These are phyloP conservation scores for Gastrolobium bilobum DNA, from an alignment of 306 rosid genomes.

Conservation along the genomic window DNA sequence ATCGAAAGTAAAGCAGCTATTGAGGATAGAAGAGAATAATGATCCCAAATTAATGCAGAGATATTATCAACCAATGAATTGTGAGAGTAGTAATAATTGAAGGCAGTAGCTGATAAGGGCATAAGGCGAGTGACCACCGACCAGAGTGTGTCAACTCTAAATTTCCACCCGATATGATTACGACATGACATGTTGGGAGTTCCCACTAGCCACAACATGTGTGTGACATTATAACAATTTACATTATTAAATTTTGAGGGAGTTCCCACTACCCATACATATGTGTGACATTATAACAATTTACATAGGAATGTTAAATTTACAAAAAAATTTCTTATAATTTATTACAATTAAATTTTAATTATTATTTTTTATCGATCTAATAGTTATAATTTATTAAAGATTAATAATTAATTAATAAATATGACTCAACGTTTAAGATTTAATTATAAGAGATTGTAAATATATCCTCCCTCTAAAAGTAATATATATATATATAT, in stretches of 20 bases:
- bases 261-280: too few species aligned
- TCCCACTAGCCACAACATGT: slow-evolving; percentile 22
- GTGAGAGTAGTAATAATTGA: slow-evolving; percentile 28
- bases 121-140: not conserved
- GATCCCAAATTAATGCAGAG: not conserved
- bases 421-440: too few species aligned
- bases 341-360: too few species aligned
- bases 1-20: not conserved
- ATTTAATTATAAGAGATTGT: too few species aligned
- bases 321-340: too few species aligned
- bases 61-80: not conserved
- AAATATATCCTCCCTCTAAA: too few species aligned
- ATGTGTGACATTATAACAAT: too few species aligned
- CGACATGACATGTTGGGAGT: slow-evolving; percentile 35
- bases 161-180: slow-evolving; percentile 1
- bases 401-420: too few species aligned
- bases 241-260: not conserved
- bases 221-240: slow-evolving; percentile 14
- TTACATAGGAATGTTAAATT: too few species aligned
- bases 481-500: too few species aligned
- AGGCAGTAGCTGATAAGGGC: not conserved
- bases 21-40: not conserved
- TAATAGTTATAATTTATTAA: too few species aligned
- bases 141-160: slow-evolving; percentile 1
- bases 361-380: too few species aligned